Evolutionary conservation across 352 stramenopile species (phyloP), one percentile per base, ranked within the genome.

Genomic region (Globisporangium parvum): DNA sequence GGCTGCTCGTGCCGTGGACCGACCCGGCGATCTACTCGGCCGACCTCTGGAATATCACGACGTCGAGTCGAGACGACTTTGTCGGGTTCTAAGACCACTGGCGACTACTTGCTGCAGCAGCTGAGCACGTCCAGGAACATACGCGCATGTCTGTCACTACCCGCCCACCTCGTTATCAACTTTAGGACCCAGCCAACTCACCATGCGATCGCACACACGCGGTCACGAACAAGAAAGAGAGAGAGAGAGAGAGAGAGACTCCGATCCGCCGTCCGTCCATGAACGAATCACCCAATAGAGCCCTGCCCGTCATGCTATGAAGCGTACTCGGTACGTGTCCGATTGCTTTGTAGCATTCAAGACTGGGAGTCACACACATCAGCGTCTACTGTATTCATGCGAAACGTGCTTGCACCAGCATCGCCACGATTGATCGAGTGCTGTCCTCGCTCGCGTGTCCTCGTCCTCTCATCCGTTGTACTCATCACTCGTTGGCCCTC

Each of bases 11-110:
- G 66, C 81, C 86, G 37, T 56, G 88, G 55, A 93, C 84, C 47
- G 75, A 89, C 49, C 80, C 84, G 47, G 73, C 77, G 56, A 83
- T 93, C 52, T 94, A 93, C 66, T 80, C 73, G 20, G 88, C 77
- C 4, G 69, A 83, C 44, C 75, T 93, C 55, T 93, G 83, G 83
- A 93, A 93, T 58, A 58, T 84, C 58, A 93, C 83, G 11, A 78
- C 71, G 51, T 79, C 71, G 49, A 45, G 61, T 66, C 56, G 51
- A 62, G 65, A 71, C 42, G 71, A 84, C 21, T 24, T 80, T 31
- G 63, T 77, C 28, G 51, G 59, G 28, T 81, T 77, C 57, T 63
- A 66, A 65, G 26, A 17, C 39, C 6, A 37, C 31, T 12, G 31
- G 10, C 31, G 10, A 12, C 31, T 8, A 37, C 31, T 37, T 12